These are phyloP conservation scores for Bothriochloa decipiens DNA, from an alignment of 176 grass and related monocot genomes.

Conservation along the genomic window DNA sequence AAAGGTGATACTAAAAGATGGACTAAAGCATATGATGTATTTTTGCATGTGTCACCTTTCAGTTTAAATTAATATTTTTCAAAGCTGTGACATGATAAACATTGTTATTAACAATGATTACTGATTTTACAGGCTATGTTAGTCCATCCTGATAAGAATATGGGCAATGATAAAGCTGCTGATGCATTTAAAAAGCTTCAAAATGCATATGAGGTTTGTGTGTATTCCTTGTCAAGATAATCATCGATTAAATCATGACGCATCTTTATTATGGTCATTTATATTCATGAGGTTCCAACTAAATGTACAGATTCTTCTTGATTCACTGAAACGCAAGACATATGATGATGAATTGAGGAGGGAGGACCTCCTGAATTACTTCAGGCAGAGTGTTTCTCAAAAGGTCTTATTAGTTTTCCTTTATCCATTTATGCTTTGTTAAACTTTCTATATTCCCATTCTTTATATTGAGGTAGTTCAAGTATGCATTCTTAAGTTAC, in stretches of 20 bases:
- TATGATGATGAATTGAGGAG: constrained; percentile 97
- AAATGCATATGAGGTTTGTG: constrained; percentile 94
- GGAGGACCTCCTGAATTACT: constrained; percentile 90
- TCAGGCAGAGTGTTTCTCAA: constrained; percentile 76
- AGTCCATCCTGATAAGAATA: constrained; percentile 99
- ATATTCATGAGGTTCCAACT: constrained; percentile 48
- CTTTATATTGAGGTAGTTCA: constrained; percentile 17
- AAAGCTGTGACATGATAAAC: no score
- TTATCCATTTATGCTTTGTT: constrained; percentile 20
- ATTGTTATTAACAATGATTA: no score
- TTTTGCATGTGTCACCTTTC: not conserved
- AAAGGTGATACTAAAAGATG: constrained; percentile 72
- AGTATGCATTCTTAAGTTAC: constrained; percentile 6
- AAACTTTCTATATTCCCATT: constrained; percentile 3
- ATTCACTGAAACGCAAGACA: constrained; percentile 91
- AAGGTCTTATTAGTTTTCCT: constrained; percentile 62
- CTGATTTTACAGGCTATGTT: constrained; percentile 99
- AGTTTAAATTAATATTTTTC: constrained; percentile 12
- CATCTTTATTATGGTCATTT: constrained; percentile 17
- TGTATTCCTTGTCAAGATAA: constrained; percentile 35
- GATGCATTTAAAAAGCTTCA: constrained; percentile 99
- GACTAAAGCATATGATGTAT: constrained; percentile 33
- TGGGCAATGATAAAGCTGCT: constrained; percentile 97
- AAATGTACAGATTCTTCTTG: constrained; percentile 86
- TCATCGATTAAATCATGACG: not conserved